Percentiles rank a stretch among this genome's conserved stretches.
phyloP scores from a whole-genome alignment of 177 flowering plant species.

The Vitis hybrid region DNA sequence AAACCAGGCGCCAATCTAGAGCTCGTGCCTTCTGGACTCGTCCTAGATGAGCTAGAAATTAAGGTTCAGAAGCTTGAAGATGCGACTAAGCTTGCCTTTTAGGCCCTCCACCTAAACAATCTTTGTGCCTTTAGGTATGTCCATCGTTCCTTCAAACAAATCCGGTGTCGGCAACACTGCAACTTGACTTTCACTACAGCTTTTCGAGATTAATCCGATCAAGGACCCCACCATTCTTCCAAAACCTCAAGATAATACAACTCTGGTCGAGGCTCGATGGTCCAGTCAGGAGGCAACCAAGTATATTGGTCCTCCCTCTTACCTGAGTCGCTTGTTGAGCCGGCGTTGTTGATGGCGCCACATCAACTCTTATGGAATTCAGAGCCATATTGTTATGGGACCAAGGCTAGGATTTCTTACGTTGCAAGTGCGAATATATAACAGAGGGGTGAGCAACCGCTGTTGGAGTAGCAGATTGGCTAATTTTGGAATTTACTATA shows the following conservation, averaged over 20 bases:
- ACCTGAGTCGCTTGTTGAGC: conserved; percentile 60
- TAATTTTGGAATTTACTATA: no score
- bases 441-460: conserved; percentile 7
- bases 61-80: no score
- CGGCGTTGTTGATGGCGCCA: conserved; percentile 25
- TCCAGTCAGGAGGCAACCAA: conserved; percentile 99
- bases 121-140: no score
- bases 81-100: no score
- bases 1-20: no score
- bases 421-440: conserved; percentile 24
- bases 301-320: conserved; percentile 68
- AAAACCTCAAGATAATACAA: conserved; percentile 84
- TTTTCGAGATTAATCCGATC: conserved; percentile 68
- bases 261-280: conserved; percentile 88
- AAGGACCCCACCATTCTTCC: conserved; percentile 76
- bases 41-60: no score
- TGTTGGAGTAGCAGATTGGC: background rate
- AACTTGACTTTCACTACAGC: background rate
- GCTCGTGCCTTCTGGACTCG: no score
- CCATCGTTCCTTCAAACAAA: no score
- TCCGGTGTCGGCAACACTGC: no score
- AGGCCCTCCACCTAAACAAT: no score
- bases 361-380: conserved; percentile 27
- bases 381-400: conserved; percentile 28
- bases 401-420: conserved; percentile 21